phyloP scores from a whole-genome alignment of 257 asterid genomes.

The Penstemon eatonii region DNA sequence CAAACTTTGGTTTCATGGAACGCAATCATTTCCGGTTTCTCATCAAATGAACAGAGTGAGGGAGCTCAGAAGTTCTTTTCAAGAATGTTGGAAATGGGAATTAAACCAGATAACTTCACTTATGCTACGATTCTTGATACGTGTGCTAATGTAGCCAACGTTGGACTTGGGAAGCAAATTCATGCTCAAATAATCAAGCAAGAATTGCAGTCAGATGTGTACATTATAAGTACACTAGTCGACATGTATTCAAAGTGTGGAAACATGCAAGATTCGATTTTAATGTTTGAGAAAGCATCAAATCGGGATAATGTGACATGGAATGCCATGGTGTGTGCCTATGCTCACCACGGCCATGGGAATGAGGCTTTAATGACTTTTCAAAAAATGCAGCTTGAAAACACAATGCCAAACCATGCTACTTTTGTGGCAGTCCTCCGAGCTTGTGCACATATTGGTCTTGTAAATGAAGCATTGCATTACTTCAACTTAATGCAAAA shows the following conservation, averaged over 20 bases:
- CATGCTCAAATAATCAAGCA: slow-evolving; percentile 88
- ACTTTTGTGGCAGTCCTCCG: slow-evolving; percentile 88
- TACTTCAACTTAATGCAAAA: slow-evolving; percentile 63
- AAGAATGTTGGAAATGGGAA: slow-evolving; percentile 61
- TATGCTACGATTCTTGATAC: slow-evolving; percentile 86
- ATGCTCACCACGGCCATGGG: slow-evolving; percentile 78
- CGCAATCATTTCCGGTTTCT: slow-evolving; percentile 74
- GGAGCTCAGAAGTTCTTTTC: slow-evolving; percentile 71
- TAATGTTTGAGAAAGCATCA: slow-evolving; percentile 68
- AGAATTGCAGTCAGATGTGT: slow-evolving; percentile 70
- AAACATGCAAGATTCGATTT: slow-evolving; percentile 62
- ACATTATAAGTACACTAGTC: slow-evolving; percentile 78
- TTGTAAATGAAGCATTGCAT: slow-evolving; percentile 56
- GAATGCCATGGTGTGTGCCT: slow-evolving; percentile 85
- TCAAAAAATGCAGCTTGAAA: slow-evolving; percentile 54
- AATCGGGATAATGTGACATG: slow-evolving; percentile 78
- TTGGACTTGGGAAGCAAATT: slow-evolving; percentile 85
- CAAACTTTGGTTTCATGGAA: slow-evolving; percentile 79
- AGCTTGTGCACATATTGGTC: slow-evolving; percentile 86
- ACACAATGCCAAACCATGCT: slow-evolving; percentile 68
- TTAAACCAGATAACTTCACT: slow-evolving; percentile 78
- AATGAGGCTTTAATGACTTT: slow-evolving; percentile 61
- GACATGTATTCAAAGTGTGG: slow-evolving; percentile 98
- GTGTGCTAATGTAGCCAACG: slow-evolving; percentile 81
- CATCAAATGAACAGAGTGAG: slow-evolving; percentile 71